A percentile compares a stretch with the other conserved stretches of the same genome.
Evolutionary conservation across 768 basidiomycete genomes (phyloP).

Genomic region (Melanogaster broomeanus): DNA sequence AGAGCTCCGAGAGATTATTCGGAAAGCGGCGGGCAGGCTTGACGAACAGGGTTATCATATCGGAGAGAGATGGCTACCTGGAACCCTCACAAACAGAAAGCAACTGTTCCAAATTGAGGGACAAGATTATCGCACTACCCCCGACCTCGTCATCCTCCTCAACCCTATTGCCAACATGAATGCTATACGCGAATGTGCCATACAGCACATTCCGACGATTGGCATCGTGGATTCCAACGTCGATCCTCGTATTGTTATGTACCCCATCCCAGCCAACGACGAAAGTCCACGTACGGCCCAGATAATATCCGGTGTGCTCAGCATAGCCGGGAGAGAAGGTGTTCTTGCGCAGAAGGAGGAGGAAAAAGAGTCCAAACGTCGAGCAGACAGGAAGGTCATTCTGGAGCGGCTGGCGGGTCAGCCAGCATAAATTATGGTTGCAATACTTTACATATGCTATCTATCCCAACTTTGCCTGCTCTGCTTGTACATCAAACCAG

Average conservation of each 20-base stretch:
- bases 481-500: conserved; percentile 68
- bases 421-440: conserved; percentile 12
- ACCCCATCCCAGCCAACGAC: conserved; percentile 98
- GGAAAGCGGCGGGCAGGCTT: conserved; percentile 77
- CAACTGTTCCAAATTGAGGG: conserved; percentile 70
- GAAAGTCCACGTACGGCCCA: conserved; percentile 92
- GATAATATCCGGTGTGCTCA: conserved; percentile 85
- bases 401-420: conserved; percentile 24
- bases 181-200: conserved; percentile 90
- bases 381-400: conserved; percentile 26
- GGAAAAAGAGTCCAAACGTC: conserved; percentile 23
- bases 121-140: conserved; percentile 57
- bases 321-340: conserved; percentile 84
- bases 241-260: conserved; percentile 96
- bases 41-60: conserved; percentile 83
- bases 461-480: conserved; percentile 33
- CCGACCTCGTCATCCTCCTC: conserved; percentile 89
- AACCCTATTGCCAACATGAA: conserved; percentile 85
- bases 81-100: conserved; percentile 87
- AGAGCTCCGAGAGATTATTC: conserved; percentile 72
- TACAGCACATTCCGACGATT: conserved; percentile 88
- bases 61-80: conserved; percentile 89
- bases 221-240: conserved; percentile 94
- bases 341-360: conserved; percentile 45
- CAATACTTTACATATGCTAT: conserved; percentile 5